Evolutionary conservation across 495 filamentous ascomycete genomes (phyloP).

Genomic region (Penicillium paradoxum): DNA sequence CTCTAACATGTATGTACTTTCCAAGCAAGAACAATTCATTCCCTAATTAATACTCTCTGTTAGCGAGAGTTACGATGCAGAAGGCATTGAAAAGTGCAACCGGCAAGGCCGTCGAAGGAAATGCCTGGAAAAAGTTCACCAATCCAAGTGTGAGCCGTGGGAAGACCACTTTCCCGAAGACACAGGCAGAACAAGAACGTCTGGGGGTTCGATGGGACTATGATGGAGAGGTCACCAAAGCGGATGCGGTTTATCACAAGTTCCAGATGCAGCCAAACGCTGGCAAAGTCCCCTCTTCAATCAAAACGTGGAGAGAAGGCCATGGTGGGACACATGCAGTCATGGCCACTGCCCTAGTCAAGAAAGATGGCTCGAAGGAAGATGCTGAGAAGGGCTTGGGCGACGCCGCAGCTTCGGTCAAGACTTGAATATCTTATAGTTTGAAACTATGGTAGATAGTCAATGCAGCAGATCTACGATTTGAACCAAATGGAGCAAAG

Average conservation of each 20-base stretch:
- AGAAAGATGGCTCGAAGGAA: slow-evolving; percentile 2
- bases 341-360: slow-evolving; percentile 4
- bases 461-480: too few species aligned
- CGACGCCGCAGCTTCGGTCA: neutral
- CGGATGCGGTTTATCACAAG: neutral
- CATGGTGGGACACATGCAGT: slow-evolving; percentile 1
- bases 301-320: slow-evolving; percentile 1
- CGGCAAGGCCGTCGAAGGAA: slow-evolving; percentile 1
- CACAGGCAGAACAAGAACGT: neutral
- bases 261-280: slow-evolving; percentile 1
- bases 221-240: neutral
- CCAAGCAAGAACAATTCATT: too few species aligned
- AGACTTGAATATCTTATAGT: neutral
- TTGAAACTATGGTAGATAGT: too few species aligned
- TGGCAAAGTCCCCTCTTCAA: slow-evolving; percentile 2
- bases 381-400: neutral
- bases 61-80: neutral
- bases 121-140: neutral
- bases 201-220: slow-evolving; percentile 3
- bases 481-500: too few species aligned
- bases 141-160: neutral
- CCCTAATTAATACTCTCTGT: too few species aligned
- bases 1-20: too few species aligned
- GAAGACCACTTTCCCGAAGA: slow-evolving; percentile 2
- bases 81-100: neutral